Evolutionary conservation across 2,329 filamentous ascomycete genomes (phyloP).

Genomic region (Ophiostoma piceae): DNA sequence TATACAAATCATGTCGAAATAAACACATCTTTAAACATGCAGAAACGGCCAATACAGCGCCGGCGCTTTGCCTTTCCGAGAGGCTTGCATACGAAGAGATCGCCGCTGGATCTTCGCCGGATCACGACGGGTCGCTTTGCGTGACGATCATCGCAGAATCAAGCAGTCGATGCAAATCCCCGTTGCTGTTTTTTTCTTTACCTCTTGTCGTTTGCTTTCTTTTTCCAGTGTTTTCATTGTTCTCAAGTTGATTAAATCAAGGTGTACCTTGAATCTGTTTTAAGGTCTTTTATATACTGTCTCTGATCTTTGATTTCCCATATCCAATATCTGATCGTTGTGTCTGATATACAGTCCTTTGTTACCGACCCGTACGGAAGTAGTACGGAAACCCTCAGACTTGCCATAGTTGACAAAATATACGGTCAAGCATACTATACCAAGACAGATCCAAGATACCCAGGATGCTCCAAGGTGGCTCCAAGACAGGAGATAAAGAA

Average conservation of each 20-base stretch:
- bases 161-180: background rate
- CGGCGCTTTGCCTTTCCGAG: conserved; percentile 1
- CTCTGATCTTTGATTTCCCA: background rate
- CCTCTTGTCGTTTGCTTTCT: background rate
- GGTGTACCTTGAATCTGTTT: background rate
- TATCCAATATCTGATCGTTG: background rate
- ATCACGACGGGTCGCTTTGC: background rate
- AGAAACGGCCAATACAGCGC: background rate
- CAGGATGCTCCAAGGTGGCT: background rate
- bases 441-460: background rate
- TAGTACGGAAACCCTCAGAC: background rate
- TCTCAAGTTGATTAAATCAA: background rate
- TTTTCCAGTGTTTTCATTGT: background rate
- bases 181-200: background rate
- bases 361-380: background rate
- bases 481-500: background rate
- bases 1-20: background rate
- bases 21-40: background rate
- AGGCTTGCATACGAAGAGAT: background rate
- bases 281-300: background rate
- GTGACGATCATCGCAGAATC: background rate
- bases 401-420: background rate
- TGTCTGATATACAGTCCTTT: background rate
- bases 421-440: background rate
- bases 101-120: background rate